Conservation (phyloP, 129 eudicot species). For the Lonicera japonica region DNA sequence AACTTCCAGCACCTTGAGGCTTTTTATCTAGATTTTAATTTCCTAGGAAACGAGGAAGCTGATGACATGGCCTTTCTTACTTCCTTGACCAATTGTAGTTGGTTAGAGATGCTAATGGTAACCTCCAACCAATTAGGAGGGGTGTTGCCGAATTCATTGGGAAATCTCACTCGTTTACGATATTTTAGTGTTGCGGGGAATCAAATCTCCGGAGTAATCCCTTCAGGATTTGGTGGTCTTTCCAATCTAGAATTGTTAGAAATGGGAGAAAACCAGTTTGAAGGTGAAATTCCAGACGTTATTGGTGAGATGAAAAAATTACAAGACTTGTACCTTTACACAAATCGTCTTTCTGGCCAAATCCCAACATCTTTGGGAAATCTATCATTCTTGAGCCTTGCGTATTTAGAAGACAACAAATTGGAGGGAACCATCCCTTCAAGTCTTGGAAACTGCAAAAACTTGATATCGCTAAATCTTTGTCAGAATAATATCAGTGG, state of each 20-base stretch:
- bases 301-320: constrained; percentile 11
- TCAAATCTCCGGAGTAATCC: constrained; percentile 3
- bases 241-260: neutral
- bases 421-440: constrained; percentile 9
- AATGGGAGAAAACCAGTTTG: neutral
- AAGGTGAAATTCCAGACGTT: constrained; percentile 2
- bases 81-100: constrained; percentile 16
- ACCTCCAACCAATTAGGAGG: constrained; percentile 19
- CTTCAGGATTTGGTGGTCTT: constrained; percentile 9
- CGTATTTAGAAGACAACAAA: constrained; percentile 1
- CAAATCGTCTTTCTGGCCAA: neutral
- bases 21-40: neutral
- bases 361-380: constrained; percentile 19
- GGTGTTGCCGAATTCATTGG: constrained; percentile 14
- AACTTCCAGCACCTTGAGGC: neutral
- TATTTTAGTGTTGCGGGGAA: neutral
- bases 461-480: neutral
- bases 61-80: neutral
- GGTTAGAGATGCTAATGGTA: neutral
- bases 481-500: constrained; percentile 8
- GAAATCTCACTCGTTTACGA: neutral
- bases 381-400: neutral
- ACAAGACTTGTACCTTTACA: neutral
- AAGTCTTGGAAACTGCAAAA: constrained; percentile 9
- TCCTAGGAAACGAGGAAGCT: constrained; percentile 1